Evolutionary conservation across 2,329 filamentous ascomycete genomes (phyloP).

Genomic region (Amauroascus niger): DNA sequence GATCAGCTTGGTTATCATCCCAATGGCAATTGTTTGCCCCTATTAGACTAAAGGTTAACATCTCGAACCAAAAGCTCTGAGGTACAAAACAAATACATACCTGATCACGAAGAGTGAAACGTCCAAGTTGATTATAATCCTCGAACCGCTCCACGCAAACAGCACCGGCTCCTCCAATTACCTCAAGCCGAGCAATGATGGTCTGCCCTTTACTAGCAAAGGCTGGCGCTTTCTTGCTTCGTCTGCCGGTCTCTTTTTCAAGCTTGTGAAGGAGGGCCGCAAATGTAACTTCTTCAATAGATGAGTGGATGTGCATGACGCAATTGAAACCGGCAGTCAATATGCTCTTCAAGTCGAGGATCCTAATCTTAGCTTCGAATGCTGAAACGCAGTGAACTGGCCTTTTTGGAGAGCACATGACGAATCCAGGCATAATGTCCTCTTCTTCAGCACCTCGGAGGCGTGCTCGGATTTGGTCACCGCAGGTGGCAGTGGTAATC

Average conservation of each 20-base stretch:
- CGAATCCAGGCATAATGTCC: slow-evolving; percentile 89
- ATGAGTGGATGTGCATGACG: slow-evolving; percentile 92
- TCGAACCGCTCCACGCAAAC: slow-evolving; percentile 94
- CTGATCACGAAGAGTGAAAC: slow-evolving; percentile 83
- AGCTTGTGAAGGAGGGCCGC: slow-evolving; percentile 79
- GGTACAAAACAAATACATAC: slow-evolving; percentile 40
- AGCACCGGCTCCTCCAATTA: slow-evolving; percentile 72
- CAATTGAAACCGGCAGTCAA: slow-evolving; percentile 94
- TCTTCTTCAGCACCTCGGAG: slow-evolving; percentile 95
- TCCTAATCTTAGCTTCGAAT: slow-evolving; percentile 94
- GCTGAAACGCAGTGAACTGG: slow-evolving; percentile 79
- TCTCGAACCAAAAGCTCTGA: slow-evolving; percentile 18
- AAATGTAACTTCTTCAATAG: slow-evolving; percentile 96
- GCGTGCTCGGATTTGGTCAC: slow-evolving; percentile 87
- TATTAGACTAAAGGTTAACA: slow-evolving; percentile 35
- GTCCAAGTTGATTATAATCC: slow-evolving; percentile 87
- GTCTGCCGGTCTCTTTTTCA: slow-evolving; percentile 85
- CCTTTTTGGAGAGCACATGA: slow-evolving; percentile 88
- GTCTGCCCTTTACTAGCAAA: slow-evolving; percentile 72
- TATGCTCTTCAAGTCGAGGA: slow-evolving; percentile 90
- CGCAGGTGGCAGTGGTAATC: slow-evolving; percentile 67
- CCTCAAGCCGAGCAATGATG: slow-evolving; percentile 85
- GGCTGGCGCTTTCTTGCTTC: slow-evolving; percentile 85
- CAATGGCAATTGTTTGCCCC: slow-evolving; percentile 98
- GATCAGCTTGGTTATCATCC: slow-evolving; percentile 92